phyloP scores from a whole-genome alignment of 2,329 filamentous ascomycete species.

The Esteya vermicola region DNA sequence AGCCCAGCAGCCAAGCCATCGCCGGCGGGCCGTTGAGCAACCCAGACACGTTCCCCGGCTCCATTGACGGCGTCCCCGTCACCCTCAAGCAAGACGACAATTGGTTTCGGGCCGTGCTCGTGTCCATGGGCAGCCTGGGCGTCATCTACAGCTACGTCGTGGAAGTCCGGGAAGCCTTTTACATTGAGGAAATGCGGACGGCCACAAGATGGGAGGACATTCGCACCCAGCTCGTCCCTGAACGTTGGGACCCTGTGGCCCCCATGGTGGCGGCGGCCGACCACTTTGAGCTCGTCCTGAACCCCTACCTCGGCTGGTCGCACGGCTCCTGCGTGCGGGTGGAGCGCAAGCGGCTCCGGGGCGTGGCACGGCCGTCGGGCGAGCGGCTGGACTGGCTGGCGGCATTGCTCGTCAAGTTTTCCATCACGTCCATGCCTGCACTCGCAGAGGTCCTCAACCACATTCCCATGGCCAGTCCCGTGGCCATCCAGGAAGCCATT shows the following conservation, averaged over 20 bases:
- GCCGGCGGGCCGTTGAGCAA: constrained; percentile 11
- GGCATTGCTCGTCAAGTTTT: constrained; percentile 11
- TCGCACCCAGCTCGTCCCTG: constrained; percentile 10
- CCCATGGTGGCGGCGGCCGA: constrained; percentile 9
- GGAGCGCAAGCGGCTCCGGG: constrained; percentile 8
- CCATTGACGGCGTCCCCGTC: constrained; percentile 9
- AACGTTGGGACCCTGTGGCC: constrained; percentile 10
- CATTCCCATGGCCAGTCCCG: constrained; percentile 9
- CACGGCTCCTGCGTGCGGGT: constrained; percentile 10
- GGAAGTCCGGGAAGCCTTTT: constrained; percentile 12
- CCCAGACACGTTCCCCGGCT: constrained; percentile 8
- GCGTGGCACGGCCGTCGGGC: constrained; percentile 6
- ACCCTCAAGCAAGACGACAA: constrained; percentile 12
- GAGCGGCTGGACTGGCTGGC: constrained; percentile 11
- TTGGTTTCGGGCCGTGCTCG: constrained; percentile 13
- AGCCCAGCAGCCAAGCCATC: constrained; percentile 7
- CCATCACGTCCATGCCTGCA: constrained; percentile 8
- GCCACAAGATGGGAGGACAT: constrained; percentile 12
- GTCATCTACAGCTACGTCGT: constrained; percentile 14
- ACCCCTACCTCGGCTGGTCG: constrained; percentile 11
- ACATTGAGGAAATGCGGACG: constrained; percentile 11
- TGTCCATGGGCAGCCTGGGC: constrained; percentile 14
- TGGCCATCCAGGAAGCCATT: constrained; percentile 12
- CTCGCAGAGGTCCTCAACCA: constrained; percentile 10
- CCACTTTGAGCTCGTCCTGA: constrained; percentile 15